Evolutionary conservation across 192 early-diverging fungal genomes (phyloP).

Genomic region (Pilaira anomala): DNA sequence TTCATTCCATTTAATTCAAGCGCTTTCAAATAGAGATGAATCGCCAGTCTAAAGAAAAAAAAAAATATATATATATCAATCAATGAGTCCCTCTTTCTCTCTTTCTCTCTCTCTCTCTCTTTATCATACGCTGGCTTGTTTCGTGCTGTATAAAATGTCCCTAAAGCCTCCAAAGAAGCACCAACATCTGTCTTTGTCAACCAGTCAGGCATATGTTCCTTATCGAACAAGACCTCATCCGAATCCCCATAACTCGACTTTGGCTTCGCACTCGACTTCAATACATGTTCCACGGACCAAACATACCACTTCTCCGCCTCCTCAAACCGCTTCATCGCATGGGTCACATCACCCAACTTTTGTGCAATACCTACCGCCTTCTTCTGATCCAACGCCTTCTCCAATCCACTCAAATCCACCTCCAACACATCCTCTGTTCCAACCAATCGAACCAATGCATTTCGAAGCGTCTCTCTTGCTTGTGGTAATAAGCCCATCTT

Average conservation of each 20-base stretch:
- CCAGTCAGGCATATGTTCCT: constrained; percentile 52
- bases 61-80: no score
- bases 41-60: constrained; percentile 40
- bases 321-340: constrained; percentile 39
- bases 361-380: constrained; percentile 50
- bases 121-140: constrained; percentile 47
- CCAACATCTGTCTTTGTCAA: constrained; percentile 52
- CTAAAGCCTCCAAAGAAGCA: constrained; percentile 52
- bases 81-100: background rate
- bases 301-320: constrained; percentile 55
- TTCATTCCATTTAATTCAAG: constrained; percentile 38
- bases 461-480: constrained; percentile 42
- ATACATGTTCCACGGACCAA: constrained; percentile 55
- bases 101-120: constrained; percentile 15
- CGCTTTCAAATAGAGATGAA: constrained; percentile 54
- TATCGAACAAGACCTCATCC: constrained; percentile 36
- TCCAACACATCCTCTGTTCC: constrained; percentile 15
- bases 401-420: constrained; percentile 21
- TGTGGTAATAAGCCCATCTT: constrained; percentile 39
- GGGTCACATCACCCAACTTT: constrained; percentile 53
- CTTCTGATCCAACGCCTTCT: constrained; percentile 35
- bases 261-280: background rate
- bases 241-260: constrained; percentile 25
- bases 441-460: constrained; percentile 20
- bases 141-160: constrained; percentile 49